Base-by-base conservation (phyloP, 805 yeast genomes). In the Nakazawaea sp. region DNA sequence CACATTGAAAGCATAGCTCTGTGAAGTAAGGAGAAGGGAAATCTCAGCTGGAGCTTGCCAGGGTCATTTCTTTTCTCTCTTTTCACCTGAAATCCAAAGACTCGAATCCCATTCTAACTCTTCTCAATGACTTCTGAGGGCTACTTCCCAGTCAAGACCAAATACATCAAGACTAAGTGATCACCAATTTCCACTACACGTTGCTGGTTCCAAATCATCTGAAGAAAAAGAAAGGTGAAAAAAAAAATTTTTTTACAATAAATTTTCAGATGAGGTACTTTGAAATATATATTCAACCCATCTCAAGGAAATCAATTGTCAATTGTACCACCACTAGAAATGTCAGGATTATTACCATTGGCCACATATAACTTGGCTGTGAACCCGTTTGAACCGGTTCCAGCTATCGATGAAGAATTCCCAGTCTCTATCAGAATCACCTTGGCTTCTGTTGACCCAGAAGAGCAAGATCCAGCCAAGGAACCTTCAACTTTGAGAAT, bases 371-470 rank as follows among this genome's bases (percentile, higher is more conserved):
- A 81, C 68, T 70, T 87, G 62, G 87, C 84, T 50, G 72, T 90
- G 46, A 70, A 73, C 61, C 98, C 98, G 50, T 92, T 82, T 57
- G 68, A 75, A 50, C 95, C 96, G 49, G 78, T 79, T 30, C 88
- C 88, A 35, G 95, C 96, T 43, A 77, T 85, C 55, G 85, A 81
- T 46, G 81, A 78, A 43, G 94, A 83, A 43, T 79, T 78, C 59
- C 96, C 97, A 35, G 83, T 85, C 48, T 81, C 97, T 44, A 78
- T 90, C 49, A 84, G 95, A 64, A 61, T 90, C 53, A 89, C 97
- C 37, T 73, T 90, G 75, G 98, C 96, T 45, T 95, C 98, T 43
- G 71, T 92, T 53, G 96, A 90, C 64, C 95, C 96, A 45, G 84
- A 79, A 54, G 72, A 94, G 21, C 78, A 75, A 50, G 96, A 87